Evolutionary conservation across 2,329 filamentous ascomycete species (phyloP).

Genomic region (Emmonsiellopsis sp.): DNA sequence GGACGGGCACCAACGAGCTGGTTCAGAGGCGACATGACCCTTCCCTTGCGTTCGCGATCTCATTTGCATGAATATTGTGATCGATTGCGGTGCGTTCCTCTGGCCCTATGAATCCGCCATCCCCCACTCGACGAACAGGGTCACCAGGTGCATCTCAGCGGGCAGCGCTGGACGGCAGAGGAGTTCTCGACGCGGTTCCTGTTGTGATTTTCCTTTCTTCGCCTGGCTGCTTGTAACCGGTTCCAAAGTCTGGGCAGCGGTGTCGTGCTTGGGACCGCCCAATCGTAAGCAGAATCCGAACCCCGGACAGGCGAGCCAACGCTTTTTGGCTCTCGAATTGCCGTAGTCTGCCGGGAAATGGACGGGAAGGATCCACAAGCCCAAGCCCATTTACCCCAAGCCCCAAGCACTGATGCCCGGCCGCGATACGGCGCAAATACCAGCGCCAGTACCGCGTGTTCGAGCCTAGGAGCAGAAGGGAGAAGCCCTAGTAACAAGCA

Average conservation of each 20-base stretch:
- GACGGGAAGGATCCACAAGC: background rate
- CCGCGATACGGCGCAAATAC: background rate
- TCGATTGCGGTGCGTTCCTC: background rate
- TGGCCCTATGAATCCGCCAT: background rate
- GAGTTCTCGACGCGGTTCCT: no score
- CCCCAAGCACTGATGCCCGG: background rate
- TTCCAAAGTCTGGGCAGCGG: no score
- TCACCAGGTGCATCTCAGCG: background rate
- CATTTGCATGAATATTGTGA: background rate
- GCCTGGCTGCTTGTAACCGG: no score
- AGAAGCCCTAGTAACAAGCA: no score
- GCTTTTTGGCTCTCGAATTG: no score
- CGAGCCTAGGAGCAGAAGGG: no score
- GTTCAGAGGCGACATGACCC: background rate
- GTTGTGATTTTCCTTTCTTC: no score
- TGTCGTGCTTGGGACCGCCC: no score
- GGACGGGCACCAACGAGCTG: background rate
- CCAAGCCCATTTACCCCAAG: background rate
- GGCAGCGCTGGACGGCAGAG: background rate
- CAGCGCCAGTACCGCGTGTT: no score
- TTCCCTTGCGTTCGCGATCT: background rate
- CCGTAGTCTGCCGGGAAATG: background rate
- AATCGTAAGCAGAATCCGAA: background rate
- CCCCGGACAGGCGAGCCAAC: background rate
- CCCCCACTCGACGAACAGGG: background rate